Conservation (phyloP, 371 early-diverging fungal genomes). For the Apophysomyces ossiformis region DNA sequence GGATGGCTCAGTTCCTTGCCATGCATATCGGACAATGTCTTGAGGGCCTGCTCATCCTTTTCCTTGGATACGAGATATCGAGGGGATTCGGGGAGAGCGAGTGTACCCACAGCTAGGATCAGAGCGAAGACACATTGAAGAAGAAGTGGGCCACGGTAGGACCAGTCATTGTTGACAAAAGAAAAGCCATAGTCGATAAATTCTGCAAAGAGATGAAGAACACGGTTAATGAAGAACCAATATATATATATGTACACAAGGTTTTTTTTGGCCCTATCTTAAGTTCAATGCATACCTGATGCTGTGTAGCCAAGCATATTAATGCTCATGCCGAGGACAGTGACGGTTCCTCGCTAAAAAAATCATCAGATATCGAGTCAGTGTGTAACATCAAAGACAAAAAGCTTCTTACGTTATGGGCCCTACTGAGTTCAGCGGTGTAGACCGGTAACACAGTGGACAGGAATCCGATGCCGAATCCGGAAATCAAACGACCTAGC, state of each 20-base stretch:
- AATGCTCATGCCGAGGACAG: conserved; percentile 45
- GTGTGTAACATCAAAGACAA: no score
- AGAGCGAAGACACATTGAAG: conserved; percentile 51
- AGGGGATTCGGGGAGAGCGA: conserved; percentile 58
- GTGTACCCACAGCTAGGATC: conserved; percentile 40
- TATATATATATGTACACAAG: neutral
- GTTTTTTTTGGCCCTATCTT: neutral
- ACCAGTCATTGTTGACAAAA: conserved; percentile 31
- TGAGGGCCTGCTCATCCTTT: conserved; percentile 56
- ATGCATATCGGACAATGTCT: conserved; percentile 75
- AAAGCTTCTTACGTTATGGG: conserved; percentile 38
- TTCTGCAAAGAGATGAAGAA: conserved; percentile 11
- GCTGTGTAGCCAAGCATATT: conserved; percentile 46
- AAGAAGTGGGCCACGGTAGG: conserved; percentile 50
- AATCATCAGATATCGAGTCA: no score
- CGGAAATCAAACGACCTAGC: conserved; percentile 50
- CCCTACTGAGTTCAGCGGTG: conserved; percentile 53
- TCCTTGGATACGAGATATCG: conserved; percentile 53
- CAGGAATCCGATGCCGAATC: conserved; percentile 56
- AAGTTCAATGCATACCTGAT: conserved; percentile 24
- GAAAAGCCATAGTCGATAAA: conserved; percentile 50
- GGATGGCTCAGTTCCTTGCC: conserved; percentile 52
- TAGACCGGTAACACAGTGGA: conserved; percentile 55
- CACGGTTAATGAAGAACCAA: no score
- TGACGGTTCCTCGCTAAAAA: conserved; percentile 38